These are phyloP conservation scores for Zizania palustris DNA, from an alignment of 202 grass and related monocot species.

Conservation along the genomic window DNA sequence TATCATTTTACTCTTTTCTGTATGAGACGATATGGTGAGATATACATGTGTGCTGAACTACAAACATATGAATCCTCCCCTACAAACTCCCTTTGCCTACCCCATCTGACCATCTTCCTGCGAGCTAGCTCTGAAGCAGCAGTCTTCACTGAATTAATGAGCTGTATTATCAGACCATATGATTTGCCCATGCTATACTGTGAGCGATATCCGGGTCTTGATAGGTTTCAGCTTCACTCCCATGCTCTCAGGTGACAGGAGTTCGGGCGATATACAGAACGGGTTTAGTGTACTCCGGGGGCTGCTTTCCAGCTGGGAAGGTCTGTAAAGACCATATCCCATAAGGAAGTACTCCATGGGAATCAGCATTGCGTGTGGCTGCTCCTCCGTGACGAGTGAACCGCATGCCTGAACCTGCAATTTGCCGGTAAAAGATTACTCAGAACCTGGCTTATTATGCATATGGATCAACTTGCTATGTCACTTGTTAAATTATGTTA, in stretches of 20 bases:
- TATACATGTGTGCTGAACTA: conserved; percentile 73
- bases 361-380: conserved; percentile 92
- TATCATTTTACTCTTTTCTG: conserved; percentile 39
- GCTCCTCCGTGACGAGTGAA: conserved; percentile 86
- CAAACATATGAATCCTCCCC: conserved; percentile 45
- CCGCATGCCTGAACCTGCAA: conserved; percentile 93
- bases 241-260: conserved; percentile 96
- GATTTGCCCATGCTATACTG: conserved; percentile 46
- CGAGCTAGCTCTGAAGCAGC: conserved; percentile 37
- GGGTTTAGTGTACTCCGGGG: conserved; percentile 81
- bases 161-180: conserved; percentile 30
- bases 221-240: conserved; percentile 97
- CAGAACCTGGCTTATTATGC: conserved; percentile 11
- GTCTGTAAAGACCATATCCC: conserved; percentile 82
- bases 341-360: conserved; percentile 96
- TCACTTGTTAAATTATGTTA: background rate
- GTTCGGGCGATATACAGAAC: conserved; percentile 81
- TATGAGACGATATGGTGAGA: conserved; percentile 48
- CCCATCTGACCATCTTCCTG: background rate
- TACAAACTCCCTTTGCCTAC: conserved; percentile 23
- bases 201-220: conserved; percentile 71
- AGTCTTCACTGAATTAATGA: conserved; percentile 38
- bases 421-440: conserved; percentile 31
- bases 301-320: conserved; percentile 62
- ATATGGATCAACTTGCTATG: background rate